Percentiles rank a stretch among this genome's conserved stretches.
Evolutionary conservation across 768 basidiomycete species (phyloP).

Genomic region (Hemileccinum rubropunctum): DNA sequence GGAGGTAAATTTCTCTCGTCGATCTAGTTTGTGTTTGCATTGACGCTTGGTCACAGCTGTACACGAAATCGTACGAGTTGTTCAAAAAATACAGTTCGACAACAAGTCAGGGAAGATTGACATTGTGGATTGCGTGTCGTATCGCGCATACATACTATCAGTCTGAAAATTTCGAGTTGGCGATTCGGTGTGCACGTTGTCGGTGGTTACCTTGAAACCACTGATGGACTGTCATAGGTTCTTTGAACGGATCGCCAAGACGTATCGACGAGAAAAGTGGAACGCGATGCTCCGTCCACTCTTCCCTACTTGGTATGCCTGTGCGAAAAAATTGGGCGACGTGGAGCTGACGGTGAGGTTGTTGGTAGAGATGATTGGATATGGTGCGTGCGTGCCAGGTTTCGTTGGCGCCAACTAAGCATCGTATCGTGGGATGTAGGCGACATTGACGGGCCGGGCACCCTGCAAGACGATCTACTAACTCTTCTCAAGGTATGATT

Average conservation of each 20-base stretch:
- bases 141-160: slow-evolving; percentile 87
- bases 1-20: slow-evolving; percentile 50
- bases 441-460: slow-evolving; percentile 45
- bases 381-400: slow-evolving; percentile 52
- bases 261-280: slow-evolving; percentile 88
- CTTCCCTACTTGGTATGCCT: slow-evolving; percentile 77
- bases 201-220: background rate
- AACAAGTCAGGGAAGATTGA: slow-evolving; percentile 69
- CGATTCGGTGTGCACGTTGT: slow-evolving; percentile 59
- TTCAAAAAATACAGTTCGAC: slow-evolving; percentile 74
- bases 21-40: background rate
- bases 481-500: slow-evolving; percentile 63
- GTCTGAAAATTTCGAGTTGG: slow-evolving; percentile 81
- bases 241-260: slow-evolving; percentile 88
- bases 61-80: slow-evolving; percentile 90
- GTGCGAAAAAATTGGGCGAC: slow-evolving; percentile 74
- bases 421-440: slow-evolving; percentile 28
- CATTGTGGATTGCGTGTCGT: slow-evolving; percentile 86
- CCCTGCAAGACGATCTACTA: slow-evolving; percentile 68
- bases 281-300: slow-evolving; percentile 68
- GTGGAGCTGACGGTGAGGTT: slow-evolving; percentile 73
- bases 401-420: background rate
- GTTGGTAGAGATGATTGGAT: slow-evolving; percentile 80
- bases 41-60: slow-evolving; percentile 53
- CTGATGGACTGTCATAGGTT: slow-evolving; percentile 43